Percentiles rank a stretch among this genome's conserved stretches.
These are phyloP conservation scores for Aspergillus persii DNA, from an alignment of 2,329 filamentous ascomycete genomes.

Conservation along the genomic window DNA sequence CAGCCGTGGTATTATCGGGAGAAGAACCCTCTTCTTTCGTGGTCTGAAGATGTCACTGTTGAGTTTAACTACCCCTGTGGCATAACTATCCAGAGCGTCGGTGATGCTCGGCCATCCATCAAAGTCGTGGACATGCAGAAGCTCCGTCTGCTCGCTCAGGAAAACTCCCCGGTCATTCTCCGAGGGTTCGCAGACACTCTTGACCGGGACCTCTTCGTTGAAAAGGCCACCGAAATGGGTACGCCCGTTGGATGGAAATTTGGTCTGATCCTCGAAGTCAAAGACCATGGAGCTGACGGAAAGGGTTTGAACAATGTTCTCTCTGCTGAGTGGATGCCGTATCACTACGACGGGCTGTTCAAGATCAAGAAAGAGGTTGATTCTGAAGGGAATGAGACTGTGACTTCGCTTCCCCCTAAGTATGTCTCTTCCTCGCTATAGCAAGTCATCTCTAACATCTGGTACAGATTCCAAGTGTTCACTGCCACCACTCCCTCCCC, in stretches of 20 bases:
- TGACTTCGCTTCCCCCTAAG: not conserved
- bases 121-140: slow-evolving; percentile 2
- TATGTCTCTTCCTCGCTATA: not conserved
- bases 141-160: not conserved
- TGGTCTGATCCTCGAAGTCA: slow-evolving; percentile 2
- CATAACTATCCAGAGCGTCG: not conserved
- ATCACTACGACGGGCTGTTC: slow-evolving; percentile 2
- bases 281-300: not conserved
- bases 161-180: not conserved
- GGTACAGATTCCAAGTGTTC: slow-evolving; percentile 3
- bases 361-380: not conserved
- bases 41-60: not conserved
- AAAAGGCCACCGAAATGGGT: slow-evolving; percentile 2
- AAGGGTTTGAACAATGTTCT: slow-evolving; percentile 2
- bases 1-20: slow-evolving; percentile 4
- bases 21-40: not conserved
- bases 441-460: not conserved
- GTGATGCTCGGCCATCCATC: not conserved
- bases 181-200: not conserved
- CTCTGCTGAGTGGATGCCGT: slow-evolving; percentile 3
- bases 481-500: slow-evolving; percentile 41
- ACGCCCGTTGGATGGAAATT: slow-evolving; percentile 1
- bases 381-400: not conserved
- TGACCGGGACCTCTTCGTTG: not conserved
- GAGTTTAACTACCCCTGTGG: slow-evolving; percentile 7